Conservation (phyloP, 1,284 basidiomycete species). For the Melampsora larici-populina region DNA sequence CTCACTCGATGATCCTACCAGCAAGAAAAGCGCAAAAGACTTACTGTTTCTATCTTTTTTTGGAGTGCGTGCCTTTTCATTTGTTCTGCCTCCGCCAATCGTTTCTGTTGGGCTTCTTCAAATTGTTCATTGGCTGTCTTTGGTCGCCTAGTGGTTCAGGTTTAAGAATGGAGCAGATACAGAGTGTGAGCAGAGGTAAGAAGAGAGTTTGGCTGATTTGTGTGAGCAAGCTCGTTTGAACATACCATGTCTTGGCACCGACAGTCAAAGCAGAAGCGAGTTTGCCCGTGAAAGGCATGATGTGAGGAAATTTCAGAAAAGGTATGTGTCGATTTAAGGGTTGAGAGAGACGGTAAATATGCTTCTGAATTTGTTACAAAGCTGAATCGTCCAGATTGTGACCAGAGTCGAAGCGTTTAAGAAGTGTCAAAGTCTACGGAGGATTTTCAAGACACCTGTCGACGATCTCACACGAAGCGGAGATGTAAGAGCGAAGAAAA, state of each 20-base stretch:
- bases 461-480: no score
- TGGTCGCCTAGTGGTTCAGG: constrained; percentile 13
- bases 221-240: background rate
- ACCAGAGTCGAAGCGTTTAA: no score
- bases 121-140: constrained; percentile 29
- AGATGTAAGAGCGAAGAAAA: no score
- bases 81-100: constrained; percentile 29
- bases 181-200: background rate
- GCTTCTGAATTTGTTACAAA: no score
- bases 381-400: no score
- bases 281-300: constrained; percentile 38
- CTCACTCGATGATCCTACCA: background rate
- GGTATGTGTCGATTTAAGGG: no score
- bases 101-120: constrained; percentile 21
- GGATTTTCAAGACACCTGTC: no score
- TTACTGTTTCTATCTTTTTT: constrained; percentile 33
- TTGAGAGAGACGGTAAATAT: no score
- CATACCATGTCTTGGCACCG: constrained; percentile 41
- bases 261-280: constrained; percentile 16
- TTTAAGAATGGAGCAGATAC: background rate
- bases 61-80: constrained; percentile 31
- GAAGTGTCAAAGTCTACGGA: no score
- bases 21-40: background rate
- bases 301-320: background rate
- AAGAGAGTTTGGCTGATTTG: background rate